A percentile compares a stretch with the other conserved stretches of the same genome.
phyloP scores from a whole-genome alignment of 768 basidiomycete species.

The Jaapia argillacea region DNA sequence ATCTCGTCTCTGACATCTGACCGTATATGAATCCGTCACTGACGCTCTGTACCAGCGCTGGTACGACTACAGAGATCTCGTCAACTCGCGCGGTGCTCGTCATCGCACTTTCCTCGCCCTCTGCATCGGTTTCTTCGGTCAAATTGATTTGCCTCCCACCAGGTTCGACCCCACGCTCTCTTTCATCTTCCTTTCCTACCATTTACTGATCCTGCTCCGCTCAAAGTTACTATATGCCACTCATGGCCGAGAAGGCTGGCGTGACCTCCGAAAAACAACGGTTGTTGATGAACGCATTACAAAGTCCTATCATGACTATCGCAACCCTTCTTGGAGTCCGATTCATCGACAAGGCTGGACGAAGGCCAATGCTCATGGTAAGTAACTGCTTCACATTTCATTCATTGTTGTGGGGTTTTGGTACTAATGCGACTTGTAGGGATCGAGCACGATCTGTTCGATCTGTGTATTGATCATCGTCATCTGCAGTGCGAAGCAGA shows the following conservation, averaged over 20 bases:
- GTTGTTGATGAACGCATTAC: neutral
- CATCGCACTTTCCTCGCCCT: slow-evolving; percentile 4
- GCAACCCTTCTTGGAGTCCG: neutral
- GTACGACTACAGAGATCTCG: slow-evolving; percentile 22
- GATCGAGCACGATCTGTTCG: too few species aligned
- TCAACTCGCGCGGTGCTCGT: neutral
- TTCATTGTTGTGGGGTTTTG: too few species aligned
- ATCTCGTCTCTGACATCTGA: too few species aligned
- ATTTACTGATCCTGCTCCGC: too few species aligned
- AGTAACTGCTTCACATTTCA: neutral
- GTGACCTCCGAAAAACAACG: neutral
- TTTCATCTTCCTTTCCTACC: too few species aligned
- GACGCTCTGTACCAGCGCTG: too few species aligned
- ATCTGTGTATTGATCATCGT: neutral
- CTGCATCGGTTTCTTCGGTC: slow-evolving; percentile 14
- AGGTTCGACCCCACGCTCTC: too few species aligned
- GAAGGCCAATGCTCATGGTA: neutral
- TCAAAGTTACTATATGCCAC: neutral
- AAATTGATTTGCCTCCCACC: slow-evolving; percentile 6
- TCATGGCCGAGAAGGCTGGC: neutral
- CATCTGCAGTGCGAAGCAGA: neutral
- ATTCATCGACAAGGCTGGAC: neutral
- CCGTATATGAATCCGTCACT: too few species aligned
- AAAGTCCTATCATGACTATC: neutral
- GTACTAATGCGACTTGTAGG: too few species aligned